Base-by-base conservation (phyloP, 129 eudicot species). In the Flaveria trinervia region DNA sequence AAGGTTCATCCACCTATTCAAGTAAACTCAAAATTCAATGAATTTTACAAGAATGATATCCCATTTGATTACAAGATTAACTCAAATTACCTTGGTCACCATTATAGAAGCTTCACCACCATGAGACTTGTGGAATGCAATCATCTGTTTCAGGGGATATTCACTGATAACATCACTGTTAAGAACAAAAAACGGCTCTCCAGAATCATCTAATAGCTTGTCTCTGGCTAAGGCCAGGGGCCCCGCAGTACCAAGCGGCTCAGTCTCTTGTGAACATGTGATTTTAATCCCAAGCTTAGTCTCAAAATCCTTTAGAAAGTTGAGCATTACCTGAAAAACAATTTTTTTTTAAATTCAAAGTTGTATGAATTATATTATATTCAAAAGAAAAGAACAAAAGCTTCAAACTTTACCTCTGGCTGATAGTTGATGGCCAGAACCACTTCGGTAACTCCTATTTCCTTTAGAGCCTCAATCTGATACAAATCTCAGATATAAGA, bases 361-460 rank as follows among this genome's bases (percentile, higher is more conserved):
- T 44, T 52, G 17, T 80, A 20, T 75, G 57, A 76, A 69, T 60
- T 66, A 18, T 33, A 43, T 20, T 0, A 51, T 1, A n/a, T 71
- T 49, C 15, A 62, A 5, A 3, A 71, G 10, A 5, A 46, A 55
- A 41, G 1, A 22, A 13, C 46, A 28, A 70, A 54, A 61, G 70
- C 44, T 73, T 65, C 56, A 73, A 74, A 54, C 59, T 51, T 82
- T 84, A 91, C 99, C 97, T 94, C 99, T 18, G 99, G 99, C 68
- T 89, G 97, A 84, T 94, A 94, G 80, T 91, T 94, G 78, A 94
- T 94, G 50, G 99, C 99, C 81, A 94, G 84, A 81, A 94, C 96
- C 51, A 94, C 99, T 79, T 94, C 99, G 41, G 86, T 91, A 52
- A 94, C 97, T 74, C 99, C 99, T 77, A 87, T 82, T 76, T 93